Evolutionary conservation across 2,329 filamentous ascomycete genomes (phyloP).

Genomic region (Chaetomium sp.): DNA sequence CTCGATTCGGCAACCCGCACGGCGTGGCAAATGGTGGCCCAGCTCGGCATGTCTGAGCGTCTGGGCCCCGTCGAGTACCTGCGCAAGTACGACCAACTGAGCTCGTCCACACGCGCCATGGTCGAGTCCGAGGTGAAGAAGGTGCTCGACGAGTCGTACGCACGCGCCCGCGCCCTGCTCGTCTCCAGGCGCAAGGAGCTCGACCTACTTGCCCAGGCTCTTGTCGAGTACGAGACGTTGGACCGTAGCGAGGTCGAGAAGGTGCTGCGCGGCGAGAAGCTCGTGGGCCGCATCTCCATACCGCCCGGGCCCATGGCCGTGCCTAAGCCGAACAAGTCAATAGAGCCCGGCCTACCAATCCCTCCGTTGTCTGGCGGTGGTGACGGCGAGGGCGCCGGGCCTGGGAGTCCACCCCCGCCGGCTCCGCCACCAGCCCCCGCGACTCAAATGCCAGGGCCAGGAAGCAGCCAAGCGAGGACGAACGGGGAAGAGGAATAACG

Average conservation of each 20-base stretch:
- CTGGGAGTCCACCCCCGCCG: slow-evolving; percentile 41
- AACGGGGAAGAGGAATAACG: slow-evolving; percentile 3
- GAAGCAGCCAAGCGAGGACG: background rate
- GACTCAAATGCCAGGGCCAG: slow-evolving; percentile 5
- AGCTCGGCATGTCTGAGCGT: slow-evolving; percentile 83
- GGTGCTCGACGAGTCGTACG: slow-evolving; percentile 78
- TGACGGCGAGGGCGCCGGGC: slow-evolving; percentile 21
- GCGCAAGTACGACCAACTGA: slow-evolving; percentile 78
- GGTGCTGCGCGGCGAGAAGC: slow-evolving; percentile 82
- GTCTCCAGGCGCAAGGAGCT: slow-evolving; percentile 78
- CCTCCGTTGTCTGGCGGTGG: slow-evolving; percentile 29
- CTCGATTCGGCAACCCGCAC: slow-evolving; percentile 78
- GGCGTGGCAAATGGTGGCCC: slow-evolving; percentile 85
- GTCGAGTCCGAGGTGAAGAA: slow-evolving; percentile 89
- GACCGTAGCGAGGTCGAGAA: slow-evolving; percentile 87
- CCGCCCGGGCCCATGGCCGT: slow-evolving; percentile 67
- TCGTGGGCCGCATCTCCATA: slow-evolving; percentile 67
- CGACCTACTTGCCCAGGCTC: slow-evolving; percentile 81
- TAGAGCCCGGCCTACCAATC: slow-evolving; percentile 32
- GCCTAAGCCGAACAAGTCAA: slow-evolving; percentile 47
- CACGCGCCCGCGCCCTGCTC: slow-evolving; percentile 71
- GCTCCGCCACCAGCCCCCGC: slow-evolving; percentile 40
- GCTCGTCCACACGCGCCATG: slow-evolving; percentile 79
- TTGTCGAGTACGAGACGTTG: slow-evolving; percentile 93
- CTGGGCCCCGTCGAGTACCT: slow-evolving; percentile 89